A percentile compares a stretch with the other conserved stretches of the same genome.
phyloP scores from a whole-genome alignment of 192 early-diverging fungal genomes.

The Pilaira anomala region DNA sequence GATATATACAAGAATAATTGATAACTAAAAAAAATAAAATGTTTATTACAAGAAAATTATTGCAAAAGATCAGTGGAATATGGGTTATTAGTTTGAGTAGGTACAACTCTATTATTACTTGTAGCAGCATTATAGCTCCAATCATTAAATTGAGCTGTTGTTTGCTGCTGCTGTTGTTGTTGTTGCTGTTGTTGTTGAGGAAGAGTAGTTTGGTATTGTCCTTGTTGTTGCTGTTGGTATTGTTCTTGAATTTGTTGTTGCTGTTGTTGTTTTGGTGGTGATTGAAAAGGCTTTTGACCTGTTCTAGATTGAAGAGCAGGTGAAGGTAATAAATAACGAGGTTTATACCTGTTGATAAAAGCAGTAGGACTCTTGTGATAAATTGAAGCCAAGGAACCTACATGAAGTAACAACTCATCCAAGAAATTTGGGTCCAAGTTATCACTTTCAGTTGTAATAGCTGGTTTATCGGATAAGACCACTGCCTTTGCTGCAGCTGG shows the following conservation, averaged over 20 bases:
- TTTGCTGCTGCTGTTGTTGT: conserved; percentile 13
- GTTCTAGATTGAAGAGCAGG: conserved; percentile 42
- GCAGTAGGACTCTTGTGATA: conserved; percentile 89
- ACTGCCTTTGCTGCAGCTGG: conserved; percentile 88
- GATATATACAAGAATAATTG: no score
- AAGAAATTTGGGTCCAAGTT: conserved; percentile 81
- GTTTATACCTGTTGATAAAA: conserved; percentile 72
- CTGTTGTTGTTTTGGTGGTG: background rate
- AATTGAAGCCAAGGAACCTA: conserved; percentile 85
- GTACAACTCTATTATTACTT: conserved; percentile 19
- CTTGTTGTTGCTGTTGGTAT: background rate
- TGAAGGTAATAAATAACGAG: conserved; percentile 48
- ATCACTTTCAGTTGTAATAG: conserved; percentile 93
- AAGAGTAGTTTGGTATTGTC: background rate
- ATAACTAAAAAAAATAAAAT: no score
- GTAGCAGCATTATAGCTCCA: conserved; percentile 2
- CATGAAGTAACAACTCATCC: conserved; percentile 83
- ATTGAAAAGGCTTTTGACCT: conserved; percentile 15
- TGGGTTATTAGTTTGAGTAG: conserved; percentile 33
- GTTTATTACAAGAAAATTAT: background rate
- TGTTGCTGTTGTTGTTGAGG: background rate
- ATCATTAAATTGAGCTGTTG: conserved; percentile 1
- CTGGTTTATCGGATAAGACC: conserved; percentile 89
- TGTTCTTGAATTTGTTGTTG: no score
- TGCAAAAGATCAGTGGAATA: conserved; percentile 36